A percentile compares a stretch with the other conserved stretches of the same genome.
Conservation (phyloP, 2,329 filamentous ascomycete species). For the Hypoxylon sp. region DNA sequence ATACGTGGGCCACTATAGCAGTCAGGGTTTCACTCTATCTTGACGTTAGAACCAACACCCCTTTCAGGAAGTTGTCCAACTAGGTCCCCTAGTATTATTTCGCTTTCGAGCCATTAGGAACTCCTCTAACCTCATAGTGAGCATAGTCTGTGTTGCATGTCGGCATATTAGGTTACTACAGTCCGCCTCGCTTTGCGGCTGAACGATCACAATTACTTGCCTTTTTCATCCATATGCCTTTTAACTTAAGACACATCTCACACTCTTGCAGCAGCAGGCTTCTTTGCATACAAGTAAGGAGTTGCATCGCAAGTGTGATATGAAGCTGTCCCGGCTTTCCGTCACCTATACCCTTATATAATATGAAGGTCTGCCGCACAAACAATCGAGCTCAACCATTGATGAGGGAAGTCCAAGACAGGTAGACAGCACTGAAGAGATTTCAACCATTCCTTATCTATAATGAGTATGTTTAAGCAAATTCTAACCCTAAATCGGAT, state of each 20-base stretch:
- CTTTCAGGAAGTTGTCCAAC: slow-evolving; percentile 9
- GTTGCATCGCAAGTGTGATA: neutral
- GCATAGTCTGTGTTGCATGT: neutral
- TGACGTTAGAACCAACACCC: neutral
- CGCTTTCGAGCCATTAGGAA: neutral
- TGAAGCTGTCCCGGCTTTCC: neutral
- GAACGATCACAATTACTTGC: slow-evolving; percentile 2
- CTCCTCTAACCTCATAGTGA: slow-evolving; percentile 5
- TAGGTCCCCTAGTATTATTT: neutral
- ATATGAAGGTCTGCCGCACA: neutral
- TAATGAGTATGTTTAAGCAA: too few species aligned
- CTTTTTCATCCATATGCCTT: neutral
- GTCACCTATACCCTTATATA: neutral
- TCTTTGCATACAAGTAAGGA: neutral
- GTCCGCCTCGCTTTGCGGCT: slow-evolving; percentile 16
- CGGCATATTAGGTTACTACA: neutral
- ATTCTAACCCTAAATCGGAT: too few species aligned
- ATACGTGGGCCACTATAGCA: too few species aligned
- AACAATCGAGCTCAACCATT: neutral
- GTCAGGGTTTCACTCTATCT: slow-evolving; percentile 13
- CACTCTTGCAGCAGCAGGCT: neutral
- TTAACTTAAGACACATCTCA: neutral
- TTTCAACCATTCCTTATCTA: too few species aligned
- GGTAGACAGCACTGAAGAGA: too few species aligned
- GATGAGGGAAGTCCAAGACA: neutral